Evolutionary conservation across 495 filamentous ascomycete genomes (phyloP), one percentile per base, ranked within the genome.

Genomic region (Hypomontagnella submonticulosa): DNA sequence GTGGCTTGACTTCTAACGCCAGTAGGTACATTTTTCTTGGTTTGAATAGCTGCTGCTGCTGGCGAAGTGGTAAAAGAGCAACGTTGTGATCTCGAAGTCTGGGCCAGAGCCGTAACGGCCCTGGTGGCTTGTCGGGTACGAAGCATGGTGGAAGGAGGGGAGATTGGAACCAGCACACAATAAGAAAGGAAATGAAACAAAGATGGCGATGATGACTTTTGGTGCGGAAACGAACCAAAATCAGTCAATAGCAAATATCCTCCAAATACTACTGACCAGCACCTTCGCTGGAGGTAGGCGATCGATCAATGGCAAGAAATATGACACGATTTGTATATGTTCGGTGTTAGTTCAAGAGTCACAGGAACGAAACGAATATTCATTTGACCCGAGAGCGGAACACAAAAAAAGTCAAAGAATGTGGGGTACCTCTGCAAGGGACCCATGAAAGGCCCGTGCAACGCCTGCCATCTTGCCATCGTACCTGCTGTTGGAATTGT

Each of bases 21-120:
- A 34, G 59, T 53, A 44, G 70, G 70, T 4, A 44, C 59, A 56
- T 71, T 78, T 23, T 68, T 75, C 16, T 43, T 65, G 33, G 72
- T 33, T 42, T 72, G 55, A n/a, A 79, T 34, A 15, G 73, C 58
- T 0, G 72, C 59, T 15, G 61, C 66, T 12, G 48, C 48, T 11
- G 73, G 50, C 50, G 52, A 71, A 38, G 58, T 66, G 15, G 63
- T 67, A 57, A 71, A 41, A 23, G 58, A 38, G 61, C 67, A 69
- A 61, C 63, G 57, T 54, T 53, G 69, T 40, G 61, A 63, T 63
- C 71, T 68, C 53, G 73, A 77, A 43, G 72, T 48, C 44, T 79
- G 74, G 64, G 74, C 73, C 72, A 81, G 36, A 61, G 70, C 77
- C 70, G 53, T 77, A 59, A 80, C 64, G 75, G 79, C 78, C 65